Base-by-base conservation (phyloP, 345 rosid genomes). In the Rhizophora apiculata region DNA sequence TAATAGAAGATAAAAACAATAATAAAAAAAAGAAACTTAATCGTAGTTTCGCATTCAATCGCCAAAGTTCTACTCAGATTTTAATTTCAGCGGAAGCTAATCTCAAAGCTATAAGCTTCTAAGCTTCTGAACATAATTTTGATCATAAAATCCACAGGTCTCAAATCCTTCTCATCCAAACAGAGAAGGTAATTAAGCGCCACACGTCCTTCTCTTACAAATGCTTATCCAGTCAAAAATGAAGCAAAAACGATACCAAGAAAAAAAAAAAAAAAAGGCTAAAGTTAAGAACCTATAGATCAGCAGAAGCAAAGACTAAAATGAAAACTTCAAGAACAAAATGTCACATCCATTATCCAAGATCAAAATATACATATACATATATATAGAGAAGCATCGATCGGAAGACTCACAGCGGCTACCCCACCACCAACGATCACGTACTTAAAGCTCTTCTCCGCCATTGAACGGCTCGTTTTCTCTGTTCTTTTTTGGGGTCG, bases 371-470 rank as follows among this genome's bases (percentile, higher is more conserved):
- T 4, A 56, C 8, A 18, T 8, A 27, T 4, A 51, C 1, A 16
- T 15, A 66, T n/a, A 16, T 0, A 22, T 22, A 59, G 30, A 8
- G 22, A 52, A 62, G 59, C 8, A 13, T 43, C 37, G 64, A 30
- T 10, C 18, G 52, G 34, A 46, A 53, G 27, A 85, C 91, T 82
- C 68, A 88, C 92, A 20, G 96, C 99, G 0, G 99, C 76, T 60
- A 95, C 97, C 29, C 99, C 99, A 37, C 99, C 99, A 54, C 99
- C 99, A 60, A 90, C 76, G 81, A 95, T 90, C 77, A 88, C 91
- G 84, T 92, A 95, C 72, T 95, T 90, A 72, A 92, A 95, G 79
- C 83, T 80, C 81, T 85, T 92, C 81, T 76, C 93, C 57, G 91
- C 93, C 96, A 92, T 84, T 69, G 79, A 71, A 26, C 34, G 43